Evolutionary conservation across 2,329 filamentous ascomycete species (phyloP), one percentile per base, ranked within the genome.

Genomic region (Colletotrichum sp.): DNA sequence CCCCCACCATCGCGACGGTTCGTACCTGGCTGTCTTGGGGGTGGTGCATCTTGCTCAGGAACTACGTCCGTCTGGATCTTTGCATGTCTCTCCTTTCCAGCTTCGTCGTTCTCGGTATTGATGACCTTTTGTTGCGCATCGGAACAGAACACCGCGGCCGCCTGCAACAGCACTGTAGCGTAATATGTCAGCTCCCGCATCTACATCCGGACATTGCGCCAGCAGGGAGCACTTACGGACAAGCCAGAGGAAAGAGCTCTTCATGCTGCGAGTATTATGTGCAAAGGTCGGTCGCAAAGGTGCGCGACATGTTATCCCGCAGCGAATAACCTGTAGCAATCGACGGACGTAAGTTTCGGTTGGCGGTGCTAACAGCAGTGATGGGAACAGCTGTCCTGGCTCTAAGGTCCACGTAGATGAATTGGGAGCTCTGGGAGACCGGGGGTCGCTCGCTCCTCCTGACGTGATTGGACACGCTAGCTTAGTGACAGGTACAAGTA

Each of bases 101-200:
- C 76, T 62, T 80, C 81, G 55, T 86, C 82, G 36, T 80, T 78
- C 6, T 83, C 78, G 12, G 79, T 80, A 29, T 83, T 80, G 70
- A 84, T 78, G 72, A 84, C 84, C 63, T 85, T 82, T 77, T 88
- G 86, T 57, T 83, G 83, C 71, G 87, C 83, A 72, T 87, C 84
- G 44, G 85, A 85, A 77, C 80, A 80, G 72, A 85, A 78, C 74
- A 86, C 83, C 68, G 82, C 80, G 68, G 82, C 80, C 63, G 82
- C 84, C 87, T 89, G 88, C 86, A 86, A 84, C 69, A 89, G 87
- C 86, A 89, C 88, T 89, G 79, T 76, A 77, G 59, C 44, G 62
- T 63, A 59, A 55, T 70, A 77, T 67, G 68, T 74, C 59, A 72
- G 68, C 67, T 71, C 61, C 39, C 49, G 29, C 36, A 77, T 49